These are phyloP conservation scores for Pterulicium gracile DNA, from an alignment of 1,284 basidiomycete species.

Conservation along the genomic window DNA sequence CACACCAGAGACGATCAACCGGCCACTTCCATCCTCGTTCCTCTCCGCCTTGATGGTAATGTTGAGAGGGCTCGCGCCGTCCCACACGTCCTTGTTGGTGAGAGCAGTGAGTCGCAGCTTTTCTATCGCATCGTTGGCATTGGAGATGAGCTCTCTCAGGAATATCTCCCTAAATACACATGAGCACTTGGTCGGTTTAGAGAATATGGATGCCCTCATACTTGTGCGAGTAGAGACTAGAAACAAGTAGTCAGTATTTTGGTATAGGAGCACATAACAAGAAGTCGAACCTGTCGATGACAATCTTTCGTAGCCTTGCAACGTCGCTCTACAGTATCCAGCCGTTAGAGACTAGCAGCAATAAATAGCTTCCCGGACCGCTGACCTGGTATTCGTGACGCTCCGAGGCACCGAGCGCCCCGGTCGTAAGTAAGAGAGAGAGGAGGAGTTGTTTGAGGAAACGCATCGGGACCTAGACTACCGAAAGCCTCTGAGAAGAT, in stretches of 20 bases:
- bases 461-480: slow-evolving; percentile 40
- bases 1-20: slow-evolving; percentile 71
- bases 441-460: slow-evolving; percentile 42
- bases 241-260: slow-evolving; percentile 13
- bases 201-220: no score
- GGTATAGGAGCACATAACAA: neutral
- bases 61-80: slow-evolving; percentile 65
- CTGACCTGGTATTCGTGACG: slow-evolving; percentile 75
- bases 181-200: slow-evolving; percentile 19
- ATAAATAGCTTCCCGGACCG: slow-evolving; percentile 8
- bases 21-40: slow-evolving; percentile 56
- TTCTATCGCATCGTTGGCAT: slow-evolving; percentile 91
- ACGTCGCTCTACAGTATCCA: slow-evolving; percentile 71
- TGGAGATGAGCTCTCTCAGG: slow-evolving; percentile 87
- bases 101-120: slow-evolving; percentile 80
- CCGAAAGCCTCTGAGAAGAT: slow-evolving; percentile 5
- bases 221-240: slow-evolving; percentile 71
- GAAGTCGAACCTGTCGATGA: slow-evolving; percentile 65
- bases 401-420: slow-evolving; percentile 39
- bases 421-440: slow-evolving; percentile 36
- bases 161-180: slow-evolving; percentile 68
- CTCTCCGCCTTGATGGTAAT: slow-evolving; percentile 75
- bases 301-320: slow-evolving; percentile 81
- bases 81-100: slow-evolving; percentile 67
- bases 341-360: slow-evolving; percentile 4